These are phyloP conservation scores for Lactarius pseudohatsudake DNA, from an alignment of 768 basidiomycete genomes.

Conservation along the genomic window DNA sequence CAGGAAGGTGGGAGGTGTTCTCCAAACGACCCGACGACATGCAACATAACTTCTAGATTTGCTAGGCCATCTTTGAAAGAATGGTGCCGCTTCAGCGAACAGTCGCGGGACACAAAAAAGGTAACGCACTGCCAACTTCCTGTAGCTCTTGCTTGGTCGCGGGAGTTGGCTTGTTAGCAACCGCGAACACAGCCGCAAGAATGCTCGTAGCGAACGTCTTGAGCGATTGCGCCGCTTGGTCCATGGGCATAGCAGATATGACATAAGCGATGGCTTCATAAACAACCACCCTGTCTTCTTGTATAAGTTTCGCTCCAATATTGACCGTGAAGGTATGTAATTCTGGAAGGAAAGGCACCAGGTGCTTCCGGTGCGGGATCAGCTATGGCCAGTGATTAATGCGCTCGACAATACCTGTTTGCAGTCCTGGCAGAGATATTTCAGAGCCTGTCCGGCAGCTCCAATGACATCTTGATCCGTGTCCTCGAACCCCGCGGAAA, in stretches of 20 bases:
- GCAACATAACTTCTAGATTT: conserved; percentile 89
- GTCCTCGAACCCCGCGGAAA: conserved; percentile 89
- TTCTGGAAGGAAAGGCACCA: conserved; percentile 88
- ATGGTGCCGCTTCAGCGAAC: conserved; percentile 21
- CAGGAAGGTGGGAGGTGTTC: conserved; percentile 81
- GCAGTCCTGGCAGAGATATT: conserved; percentile 96
- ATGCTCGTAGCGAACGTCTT: conserved; percentile 86
- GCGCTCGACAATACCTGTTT: conserved; percentile 57
- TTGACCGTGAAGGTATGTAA: conserved; percentile 85
- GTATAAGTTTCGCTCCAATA: conserved; percentile 73
- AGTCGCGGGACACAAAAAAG: not conserved
- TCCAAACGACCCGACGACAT: conserved; percentile 77
- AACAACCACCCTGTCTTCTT: conserved; percentile 88
- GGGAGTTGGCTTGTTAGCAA: conserved; percentile 52
- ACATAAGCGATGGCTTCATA: conserved; percentile 96
- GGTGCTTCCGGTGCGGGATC: conserved; percentile 53
- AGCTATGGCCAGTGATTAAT: conserved; percentile 17
- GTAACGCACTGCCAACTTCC: conserved; percentile 62
- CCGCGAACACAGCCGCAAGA: conserved; percentile 68
- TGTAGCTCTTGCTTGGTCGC: conserved; percentile 72
- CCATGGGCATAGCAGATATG: conserved; percentile 91
- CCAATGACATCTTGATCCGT: conserved; percentile 79
- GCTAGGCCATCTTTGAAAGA: conserved; percentile 73
- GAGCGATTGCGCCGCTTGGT: conserved; percentile 81
- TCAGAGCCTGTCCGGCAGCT: conserved; percentile 94